These are phyloP conservation scores for Phytophthora colocasiae DNA, from an alignment of 352 stramenopile genomes.

Conservation along the genomic window DNA sequence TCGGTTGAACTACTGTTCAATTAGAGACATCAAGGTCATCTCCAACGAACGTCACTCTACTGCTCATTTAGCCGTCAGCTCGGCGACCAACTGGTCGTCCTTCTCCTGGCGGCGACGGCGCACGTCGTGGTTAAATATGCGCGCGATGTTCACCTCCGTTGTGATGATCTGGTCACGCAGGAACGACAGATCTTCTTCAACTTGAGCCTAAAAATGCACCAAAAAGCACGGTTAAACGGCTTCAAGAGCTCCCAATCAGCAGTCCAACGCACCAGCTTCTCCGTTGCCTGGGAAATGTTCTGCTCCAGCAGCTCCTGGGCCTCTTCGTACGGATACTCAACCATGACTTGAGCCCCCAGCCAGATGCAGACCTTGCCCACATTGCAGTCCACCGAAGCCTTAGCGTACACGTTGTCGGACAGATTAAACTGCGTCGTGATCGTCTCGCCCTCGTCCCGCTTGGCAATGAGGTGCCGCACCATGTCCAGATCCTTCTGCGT, in stretches of 20 bases:
- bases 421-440: slow-evolving; percentile 95
- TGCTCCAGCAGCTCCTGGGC: slow-evolving; percentile 89
- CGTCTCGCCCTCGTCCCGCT: slow-evolving; percentile 78
- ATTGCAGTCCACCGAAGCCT: slow-evolving; percentile 91
- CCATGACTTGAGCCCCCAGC: slow-evolving; percentile 97
- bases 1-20: slow-evolving; percentile 18
- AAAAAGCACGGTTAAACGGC: neutral
- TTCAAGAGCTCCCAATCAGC: no score
- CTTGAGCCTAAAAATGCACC: slow-evolving; percentile 53
- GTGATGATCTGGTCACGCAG: slow-evolving; percentile 98
- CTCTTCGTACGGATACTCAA: slow-evolving; percentile 98
- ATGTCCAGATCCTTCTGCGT: slow-evolving; percentile 83
- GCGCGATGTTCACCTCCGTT: slow-evolving; percentile 96
- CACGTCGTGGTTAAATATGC: slow-evolving; percentile 98
- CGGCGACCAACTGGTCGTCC: slow-evolving; percentile 66
- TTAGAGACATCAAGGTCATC: slow-evolving; percentile 3
- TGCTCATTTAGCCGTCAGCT: slow-evolving; percentile 70
- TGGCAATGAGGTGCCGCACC: slow-evolving; percentile 57
- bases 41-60: neutral
- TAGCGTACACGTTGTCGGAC: slow-evolving; percentile 95
- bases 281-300: slow-evolving; percentile 75
- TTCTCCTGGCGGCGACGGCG: slow-evolving; percentile 82
- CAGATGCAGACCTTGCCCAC: slow-evolving; percentile 96
- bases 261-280: slow-evolving; percentile 60
- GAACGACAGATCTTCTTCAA: slow-evolving; percentile 94